phyloP scores from a whole-genome alignment of 345 rosid genomes.

The Gossypium stocksii region DNA sequence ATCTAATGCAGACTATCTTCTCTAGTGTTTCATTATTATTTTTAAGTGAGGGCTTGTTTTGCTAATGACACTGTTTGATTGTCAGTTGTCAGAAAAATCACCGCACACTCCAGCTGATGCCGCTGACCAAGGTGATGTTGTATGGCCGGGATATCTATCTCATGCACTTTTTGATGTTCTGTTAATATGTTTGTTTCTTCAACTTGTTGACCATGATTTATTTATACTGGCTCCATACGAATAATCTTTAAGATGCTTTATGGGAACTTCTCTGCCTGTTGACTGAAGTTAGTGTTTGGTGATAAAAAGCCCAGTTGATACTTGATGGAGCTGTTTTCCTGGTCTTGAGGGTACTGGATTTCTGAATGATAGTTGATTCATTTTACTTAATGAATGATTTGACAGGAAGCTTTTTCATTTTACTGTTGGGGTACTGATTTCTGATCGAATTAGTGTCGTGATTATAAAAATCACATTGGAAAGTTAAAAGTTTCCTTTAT shows the following conservation, averaged over 20 bases:
- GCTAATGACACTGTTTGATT: conserved; percentile 34
- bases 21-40: not conserved
- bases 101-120: conserved; percentile 54
- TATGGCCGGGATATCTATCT: conserved; percentile 48
- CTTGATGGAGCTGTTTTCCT: not conserved
- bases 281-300: not conserved
- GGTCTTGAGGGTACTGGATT: not conserved
- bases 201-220: conserved; percentile 14
- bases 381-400: not conserved
- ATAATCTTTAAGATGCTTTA: conserved; percentile 1
- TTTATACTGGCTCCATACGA: not conserved
- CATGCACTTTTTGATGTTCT: conserved; percentile 47
- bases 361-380: not conserved
- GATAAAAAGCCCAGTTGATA: not conserved
- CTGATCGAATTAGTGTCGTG: not conserved
- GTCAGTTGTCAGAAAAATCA: conserved; percentile 74
- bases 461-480: not conserved
- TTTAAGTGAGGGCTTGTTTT: not conserved
- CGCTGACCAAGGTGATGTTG: conserved; percentile 91
- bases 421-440: not conserved
- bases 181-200: conserved; percentile 37
- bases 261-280: not conserved
- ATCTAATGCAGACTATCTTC: not conserved
- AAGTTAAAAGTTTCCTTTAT: not conserved
- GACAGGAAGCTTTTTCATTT: not conserved